Evolutionary conservation across 2,329 filamentous ascomycete genomes (phyloP), one percentile per base, ranked within the genome.

Genomic region (Beauveria sp.): DNA sequence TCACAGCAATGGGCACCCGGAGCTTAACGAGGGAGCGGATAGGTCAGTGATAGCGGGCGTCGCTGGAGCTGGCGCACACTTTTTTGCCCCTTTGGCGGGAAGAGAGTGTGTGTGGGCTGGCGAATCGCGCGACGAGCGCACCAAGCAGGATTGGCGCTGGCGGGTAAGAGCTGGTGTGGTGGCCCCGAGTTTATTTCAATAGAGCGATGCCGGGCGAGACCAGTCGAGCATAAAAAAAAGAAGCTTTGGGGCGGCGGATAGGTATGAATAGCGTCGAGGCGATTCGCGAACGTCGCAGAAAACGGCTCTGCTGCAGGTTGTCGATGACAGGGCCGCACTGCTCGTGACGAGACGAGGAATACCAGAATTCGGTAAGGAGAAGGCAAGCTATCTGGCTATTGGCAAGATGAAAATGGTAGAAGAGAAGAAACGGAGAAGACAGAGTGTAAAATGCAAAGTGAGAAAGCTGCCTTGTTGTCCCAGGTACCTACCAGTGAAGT

Each of bases 381-480:
- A 38, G 3, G 54, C 54, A 46, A 47, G 43, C 54, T 56, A 47
- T 49, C 30, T 58, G 43, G 45, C n/a, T 50, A 50, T 58, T 34
- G 55, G 55, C 26, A 51, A 51, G 47, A 45, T 47, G 47, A 45
- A 54, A 22, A 53, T n/a, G 58, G 38, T 20, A 54, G 50, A 24
- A 43, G 55, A 62, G 46, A 61, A 61, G 61, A 53, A 38, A 52
- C 28, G 57, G 57, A 62, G 52, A 58, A 59, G 47, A 61, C 50
- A 49, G 30, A 30, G 57, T 45, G 34, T n/a, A 46, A 52, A 60
- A 54, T 40, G 49, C 22, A 40, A 64, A 63, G 61, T 54, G 54
- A 62, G 59, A 57, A 55, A 60, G 57, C 53, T 60, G 52, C 54
- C 43, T 60, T 20, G 56, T n/a, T 40, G 53, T 54, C 18, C 58